phyloP scores from a whole-genome alignment of 1,284 basidiomycete genomes.

The Mycocalia duriaeana region DNA sequence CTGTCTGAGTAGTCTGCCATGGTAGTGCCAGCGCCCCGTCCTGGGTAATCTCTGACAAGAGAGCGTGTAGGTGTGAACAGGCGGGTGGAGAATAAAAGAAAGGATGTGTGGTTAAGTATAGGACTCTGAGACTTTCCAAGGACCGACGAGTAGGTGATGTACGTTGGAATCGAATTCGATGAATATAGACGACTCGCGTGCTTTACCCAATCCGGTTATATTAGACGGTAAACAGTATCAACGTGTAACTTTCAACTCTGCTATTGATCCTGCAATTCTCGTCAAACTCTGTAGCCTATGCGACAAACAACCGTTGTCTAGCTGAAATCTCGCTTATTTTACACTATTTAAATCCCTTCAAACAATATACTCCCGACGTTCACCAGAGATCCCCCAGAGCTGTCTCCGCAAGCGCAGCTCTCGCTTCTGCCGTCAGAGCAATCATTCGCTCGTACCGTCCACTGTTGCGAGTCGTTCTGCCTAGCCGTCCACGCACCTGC shows the following conservation, averaged over 20 bases:
- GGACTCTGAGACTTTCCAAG: no score
- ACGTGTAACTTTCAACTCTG: slow-evolving; percentile 21
- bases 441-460: slow-evolving; percentile 38
- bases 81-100: no score
- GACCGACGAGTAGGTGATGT: no score
- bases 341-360: slow-evolving; percentile 8
- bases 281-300: no score
- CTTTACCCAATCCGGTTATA: slow-evolving; percentile 33
- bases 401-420: slow-evolving; percentile 26
- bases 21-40: neutral
- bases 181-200: slow-evolving; percentile 20
- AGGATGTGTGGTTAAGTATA: no score
- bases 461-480: slow-evolving; percentile 57
- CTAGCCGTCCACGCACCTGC: slow-evolving; percentile 23
- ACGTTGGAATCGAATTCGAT: slow-evolving; percentile 5
- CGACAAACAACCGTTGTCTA: no score
- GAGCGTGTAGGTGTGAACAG: neutral
- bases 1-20: slow-evolving; percentile 9
- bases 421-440: slow-evolving; percentile 31
- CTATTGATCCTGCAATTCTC: neutral
- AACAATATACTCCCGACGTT: slow-evolving; percentile 5
- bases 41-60: neutral
- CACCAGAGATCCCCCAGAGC: slow-evolving; percentile 24
- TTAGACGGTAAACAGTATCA: slow-evolving; percentile 31
- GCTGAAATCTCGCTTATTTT: no score